Conservation (phyloP, 2,329 filamentous ascomycete genomes). For the Ascochyta clinopodiicola region DNA sequence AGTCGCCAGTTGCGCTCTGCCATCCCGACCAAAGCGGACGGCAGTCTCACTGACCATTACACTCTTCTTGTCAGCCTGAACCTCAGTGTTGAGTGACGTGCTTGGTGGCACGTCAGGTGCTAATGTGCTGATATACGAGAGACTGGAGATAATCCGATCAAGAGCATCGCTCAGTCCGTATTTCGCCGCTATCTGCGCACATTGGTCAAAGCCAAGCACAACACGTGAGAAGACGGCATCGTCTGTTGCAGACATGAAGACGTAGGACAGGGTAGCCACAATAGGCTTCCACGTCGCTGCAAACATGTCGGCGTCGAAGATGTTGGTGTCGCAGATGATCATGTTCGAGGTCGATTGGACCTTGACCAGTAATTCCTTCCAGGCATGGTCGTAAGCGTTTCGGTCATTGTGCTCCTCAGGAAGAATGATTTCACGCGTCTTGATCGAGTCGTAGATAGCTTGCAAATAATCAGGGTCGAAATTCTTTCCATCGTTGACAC, state of each 20-base stretch:
- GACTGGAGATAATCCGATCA: constrained; percentile 89
- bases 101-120: constrained; percentile 78
- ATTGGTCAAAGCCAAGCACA: constrained; percentile 94
- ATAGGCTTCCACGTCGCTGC: constrained; percentile 94
- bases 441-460: constrained; percentile 89
- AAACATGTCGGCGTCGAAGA: constrained; percentile 98
- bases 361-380: constrained; percentile 92
- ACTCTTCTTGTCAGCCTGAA: constrained; percentile 87
- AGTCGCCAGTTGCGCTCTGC: constrained; percentile 90
- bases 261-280: constrained; percentile 91
- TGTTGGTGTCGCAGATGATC: constrained; percentile 84
- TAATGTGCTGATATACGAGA: constrained; percentile 89
- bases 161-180: constrained; percentile 85
- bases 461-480: constrained; percentile 85
- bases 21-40: constrained; percentile 92
- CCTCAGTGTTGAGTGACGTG: constrained; percentile 91
- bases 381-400: constrained; percentile 95
- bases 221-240: constrained; percentile 94
- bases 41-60: constrained; percentile 99
- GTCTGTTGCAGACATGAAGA: constrained; percentile 98
- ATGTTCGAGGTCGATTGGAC: constrained; percentile 77
- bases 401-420: constrained; percentile 97
- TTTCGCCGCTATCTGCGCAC: constrained; percentile 86
- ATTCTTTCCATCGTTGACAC: constrained; percentile 84
- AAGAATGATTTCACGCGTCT: constrained; percentile 90